Base-by-base conservation (phyloP, 371 early-diverging fungal species). In the Mortierella polycephala region DNA sequence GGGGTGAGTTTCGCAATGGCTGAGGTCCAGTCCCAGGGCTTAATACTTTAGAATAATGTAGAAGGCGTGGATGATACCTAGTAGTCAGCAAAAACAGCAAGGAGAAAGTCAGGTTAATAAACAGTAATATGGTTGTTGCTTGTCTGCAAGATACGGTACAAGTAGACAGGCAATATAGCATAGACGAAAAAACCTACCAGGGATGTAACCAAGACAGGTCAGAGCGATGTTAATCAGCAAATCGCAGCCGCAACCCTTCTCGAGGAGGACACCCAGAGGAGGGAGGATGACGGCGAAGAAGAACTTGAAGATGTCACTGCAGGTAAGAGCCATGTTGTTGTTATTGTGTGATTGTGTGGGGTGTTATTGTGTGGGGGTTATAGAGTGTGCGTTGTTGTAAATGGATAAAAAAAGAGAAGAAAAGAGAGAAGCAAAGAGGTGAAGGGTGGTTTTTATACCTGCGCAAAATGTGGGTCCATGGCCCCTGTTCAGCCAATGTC, bases 151-250 rank as follows among this genome's bases (percentile, higher is more conserved):
- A 52, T 13, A 42, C 46, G 9, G 37, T 6, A 51, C 11, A 46
- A n/a, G 13, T 21, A 14, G 44, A 49, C 50, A 10, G 4, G 4
- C 30, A 30, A 30, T 30, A 30, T 30, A 30, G 30, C 30, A 30
- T 4, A 30, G 30, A 30, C 4, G 30, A 59, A 56, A 45, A 55
- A 7, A 51, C 74, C 81, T 89, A 80, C 96, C 95, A 53, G 96
- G 96, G 72, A 95, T 87, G 69, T 89, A 93, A 42, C 96, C 96
- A 16, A 95, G 86, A 51, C 89, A 82, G 5, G 95, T 94, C 71
- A 95, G 84, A 7, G 74, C 87, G 81, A 93, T 88, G 83, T 95
- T 95, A 69, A 95, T 94, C 45, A 91, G 75, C 30, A 95, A 77
- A 73, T 95, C 94, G 42, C 84, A 85, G 8, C 85, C 84, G 80